Evolutionary conservation across 2,329 filamentous ascomycete genomes (phyloP), one percentile per base, ranked within the genome.

Genomic region (Alternaria sp.): DNA sequence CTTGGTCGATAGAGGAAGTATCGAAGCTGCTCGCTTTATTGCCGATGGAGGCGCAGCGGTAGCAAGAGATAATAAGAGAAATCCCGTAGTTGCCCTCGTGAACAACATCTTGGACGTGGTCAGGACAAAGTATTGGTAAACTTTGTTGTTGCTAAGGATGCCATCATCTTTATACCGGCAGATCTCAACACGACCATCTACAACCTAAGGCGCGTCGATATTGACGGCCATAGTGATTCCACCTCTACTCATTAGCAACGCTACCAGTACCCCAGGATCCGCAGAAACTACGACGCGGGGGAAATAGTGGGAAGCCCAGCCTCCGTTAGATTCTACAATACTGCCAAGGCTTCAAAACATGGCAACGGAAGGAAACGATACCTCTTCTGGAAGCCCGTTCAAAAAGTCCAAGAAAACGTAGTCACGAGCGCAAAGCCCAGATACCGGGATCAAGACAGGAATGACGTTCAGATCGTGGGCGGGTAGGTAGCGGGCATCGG

Each of bases 1-100:
- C 49, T 69, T 68, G 1, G 72, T 75, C 0, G 66, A 73, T 2
- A 75, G 52, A 4, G 73, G 73, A 5, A 76, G 61, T n/a, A 59
- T 56, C 3, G 67, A 59, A 42, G 61, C 68, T 31, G 72, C 70
- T 8, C 56, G 56, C 40, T 51, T 65, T 6, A 41, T 21, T 48
- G 51, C 53, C 5, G 60, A 24, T 29, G 65, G 59, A 23, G 70
- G 66, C 10, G 63, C 39, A 42, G 69, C 68, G 26, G 37, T 29
- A 21, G 45, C 62, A 14, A 67, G 24, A 5, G 63, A 50, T 26
- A 52, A 54, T 14, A 72, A 23, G 2, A 70, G 39, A 5, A 75
- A 46, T 9, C 46, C 54, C 14, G 34, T 34, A 28, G 51, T 40
- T 11, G 60, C 23, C 4, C 29, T 48, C 10, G 3, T 36, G 44